A percentile compares a stretch with the other conserved stretches of the same genome.
Conservation (phyloP, 768 basidiomycete genomes). For the Leccinellum albellum region DNA sequence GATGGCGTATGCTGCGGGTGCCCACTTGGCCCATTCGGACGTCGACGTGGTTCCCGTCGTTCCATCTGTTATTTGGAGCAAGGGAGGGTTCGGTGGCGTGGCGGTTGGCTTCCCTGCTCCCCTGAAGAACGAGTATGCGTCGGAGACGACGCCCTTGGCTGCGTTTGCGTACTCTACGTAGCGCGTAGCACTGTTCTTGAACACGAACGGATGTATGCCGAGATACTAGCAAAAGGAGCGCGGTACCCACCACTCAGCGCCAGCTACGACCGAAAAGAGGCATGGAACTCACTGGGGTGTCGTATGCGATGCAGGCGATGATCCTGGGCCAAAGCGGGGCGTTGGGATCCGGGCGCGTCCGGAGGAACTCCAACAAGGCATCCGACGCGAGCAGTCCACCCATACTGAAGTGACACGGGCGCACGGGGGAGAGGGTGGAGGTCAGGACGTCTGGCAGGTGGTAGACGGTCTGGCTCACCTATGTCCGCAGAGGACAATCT, state of each 20-base stretch:
- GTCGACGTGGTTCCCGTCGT: slow-evolving; percentile 13
- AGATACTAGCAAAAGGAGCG: slow-evolving; percentile 55
- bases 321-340: slow-evolving; percentile 87
- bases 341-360: slow-evolving; percentile 56
- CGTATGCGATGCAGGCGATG: slow-evolving; percentile 80
- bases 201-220: slow-evolving; percentile 79
- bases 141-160: slow-evolving; percentile 61
- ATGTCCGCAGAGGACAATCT: slow-evolving; percentile 86
- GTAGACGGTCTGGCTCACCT: slow-evolving; percentile 44
- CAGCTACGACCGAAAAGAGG: neutral
- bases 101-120: slow-evolving; percentile 38
- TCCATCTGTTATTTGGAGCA: slow-evolving; percentile 32
- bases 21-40: slow-evolving; percentile 59
- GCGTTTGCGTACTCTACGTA: slow-evolving; percentile 65
- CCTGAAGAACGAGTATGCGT: slow-evolving; percentile 53
- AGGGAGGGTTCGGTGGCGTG: slow-evolving; percentile 25
- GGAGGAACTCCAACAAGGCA: slow-evolving; percentile 67
- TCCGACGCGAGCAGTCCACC: slow-evolving; percentile 89
- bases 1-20: slow-evolving; percentile 63
- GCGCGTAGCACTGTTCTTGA: slow-evolving; percentile 79
- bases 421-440: neutral
- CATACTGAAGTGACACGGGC: slow-evolving; percentile 57
- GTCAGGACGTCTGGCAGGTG: neutral
- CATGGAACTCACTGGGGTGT: slow-evolving; percentile 70
- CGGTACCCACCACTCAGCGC: neutral